Base-by-base conservation (phyloP, 2,329 filamentous ascomycete genomes). In the Dactylellina leptospora region DNA sequence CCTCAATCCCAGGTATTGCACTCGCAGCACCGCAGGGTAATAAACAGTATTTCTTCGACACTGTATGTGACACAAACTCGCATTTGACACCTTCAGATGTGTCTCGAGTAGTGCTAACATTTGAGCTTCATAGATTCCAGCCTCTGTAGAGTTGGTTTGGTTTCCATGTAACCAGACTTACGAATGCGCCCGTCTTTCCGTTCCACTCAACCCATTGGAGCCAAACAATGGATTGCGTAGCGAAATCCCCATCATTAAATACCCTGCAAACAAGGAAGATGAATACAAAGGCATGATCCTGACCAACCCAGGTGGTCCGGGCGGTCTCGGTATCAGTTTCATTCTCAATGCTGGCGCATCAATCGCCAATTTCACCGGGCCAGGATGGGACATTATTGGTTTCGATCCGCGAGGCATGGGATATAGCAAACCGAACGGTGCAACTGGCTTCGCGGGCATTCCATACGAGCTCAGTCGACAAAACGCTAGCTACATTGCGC, bases 331-430 rank as follows among this genome's bases (percentile, higher is more conserved):
- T 10, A 83, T 81, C 0, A 77, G 64, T 0, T 74, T 81, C 50
- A 79, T 78, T 3, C 74, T 78, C 2, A 75, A 74, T 0, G 80
- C 78, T 2, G 79, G 83, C 60, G 64, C 73, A 0, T 82, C 84
- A 70, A 81, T 84, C 3, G 76, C 85, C 8, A 83, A 82, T 13
- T 85, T 82, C 82, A 77, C 79, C 8, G 79, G 79, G 2, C 66
- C 68, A 1, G 68, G 61, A 1, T 64, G 59, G 68, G 68, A 73
- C 20, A 66, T 73, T 13, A 61, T 75, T 77, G 11, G 48, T 56
- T 68, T 77, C 75, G 84, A 85, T 54, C 83, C 83, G n/a, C 81
- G 84, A 3, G 83, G 83, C 3, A 83, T 85, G 62, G 84, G 84
- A 74, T 75, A 78, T 0, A 82, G 82, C 1, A 79, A 79, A 13